Conservation (phyloP, 208 protist genomes). For the Naegleria lovaniensis region DNA sequence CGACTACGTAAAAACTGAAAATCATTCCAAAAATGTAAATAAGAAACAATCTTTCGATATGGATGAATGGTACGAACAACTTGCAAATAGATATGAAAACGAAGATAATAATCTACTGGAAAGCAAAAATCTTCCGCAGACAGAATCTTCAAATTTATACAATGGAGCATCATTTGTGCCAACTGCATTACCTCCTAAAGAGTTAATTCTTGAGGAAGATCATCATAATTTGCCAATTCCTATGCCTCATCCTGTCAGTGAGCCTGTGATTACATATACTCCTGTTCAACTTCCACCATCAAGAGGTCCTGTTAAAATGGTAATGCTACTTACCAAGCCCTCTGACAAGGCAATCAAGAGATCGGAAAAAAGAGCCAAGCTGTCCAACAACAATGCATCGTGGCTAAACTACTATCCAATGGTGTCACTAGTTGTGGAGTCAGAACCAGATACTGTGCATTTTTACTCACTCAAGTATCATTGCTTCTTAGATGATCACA, state of each 20-base stretch:
- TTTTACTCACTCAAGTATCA: not conserved
- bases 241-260: not conserved
- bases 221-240: not conserved
- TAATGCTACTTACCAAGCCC: not conserved
- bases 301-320: not conserved
- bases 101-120: not conserved
- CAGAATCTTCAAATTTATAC: not conserved
- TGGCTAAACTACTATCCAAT: not conserved
- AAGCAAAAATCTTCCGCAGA: not conserved
- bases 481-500: not conserved
- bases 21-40: not conserved
- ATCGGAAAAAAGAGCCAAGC: not conserved
- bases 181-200: not conserved
- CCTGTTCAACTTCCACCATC: not conserved
- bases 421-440: not conserved
- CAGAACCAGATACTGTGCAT: not conserved
- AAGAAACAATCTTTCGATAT: not conserved
- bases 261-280: not conserved
- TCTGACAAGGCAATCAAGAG: not conserved
- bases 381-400: not conserved
- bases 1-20: not conserved
- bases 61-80: slow-evolving; percentile 1
- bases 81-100: not conserved
- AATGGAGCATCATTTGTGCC: not conserved
- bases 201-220: not conserved